phyloP scores from a whole-genome alignment of 495 filamentous ascomycete genomes.

The Penicillium tannophilum region DNA sequence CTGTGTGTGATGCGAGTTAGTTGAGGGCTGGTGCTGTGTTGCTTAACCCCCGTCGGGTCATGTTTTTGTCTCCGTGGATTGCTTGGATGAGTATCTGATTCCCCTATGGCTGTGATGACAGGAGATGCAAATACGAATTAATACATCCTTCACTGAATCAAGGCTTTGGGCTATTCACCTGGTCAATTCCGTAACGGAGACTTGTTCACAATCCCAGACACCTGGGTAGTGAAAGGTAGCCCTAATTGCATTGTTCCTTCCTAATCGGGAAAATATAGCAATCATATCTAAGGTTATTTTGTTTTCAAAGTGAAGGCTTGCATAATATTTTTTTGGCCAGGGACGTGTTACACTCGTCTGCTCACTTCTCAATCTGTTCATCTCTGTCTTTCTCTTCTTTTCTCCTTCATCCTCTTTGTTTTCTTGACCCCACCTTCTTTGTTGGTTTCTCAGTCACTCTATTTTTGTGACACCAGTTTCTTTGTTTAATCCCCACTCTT shows the following conservation, averaged over 20 bases:
- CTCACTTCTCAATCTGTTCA: background rate
- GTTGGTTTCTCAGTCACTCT: background rate
- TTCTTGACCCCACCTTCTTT: background rate
- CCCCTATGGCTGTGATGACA: constrained; percentile 13
- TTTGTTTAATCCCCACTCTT: background rate
- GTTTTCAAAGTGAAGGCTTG: background rate
- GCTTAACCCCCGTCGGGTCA: constrained; percentile 1
- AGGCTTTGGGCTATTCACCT: background rate
- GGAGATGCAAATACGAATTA: constrained; percentile 33
- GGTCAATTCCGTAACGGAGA: background rate
- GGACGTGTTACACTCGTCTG: background rate
- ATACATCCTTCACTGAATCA: constrained; percentile 17
- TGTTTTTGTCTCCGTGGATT: constrained; percentile 13
- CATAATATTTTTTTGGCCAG: background rate
- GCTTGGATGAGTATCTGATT: constrained; percentile 19
- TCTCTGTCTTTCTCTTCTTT: background rate
- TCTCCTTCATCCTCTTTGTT: background rate
- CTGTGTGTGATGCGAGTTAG: background rate
- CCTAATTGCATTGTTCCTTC: background rate
- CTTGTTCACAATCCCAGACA: too few species aligned
- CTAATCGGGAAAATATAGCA: too few species aligned
- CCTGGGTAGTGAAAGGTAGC: background rate
- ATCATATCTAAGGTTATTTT: too few species aligned
- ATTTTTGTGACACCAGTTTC: background rate
- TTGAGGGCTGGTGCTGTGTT: background rate